Base-by-base conservation (phyloP, 371 early-diverging fungal genomes). In the Mucor indicus region DNA sequence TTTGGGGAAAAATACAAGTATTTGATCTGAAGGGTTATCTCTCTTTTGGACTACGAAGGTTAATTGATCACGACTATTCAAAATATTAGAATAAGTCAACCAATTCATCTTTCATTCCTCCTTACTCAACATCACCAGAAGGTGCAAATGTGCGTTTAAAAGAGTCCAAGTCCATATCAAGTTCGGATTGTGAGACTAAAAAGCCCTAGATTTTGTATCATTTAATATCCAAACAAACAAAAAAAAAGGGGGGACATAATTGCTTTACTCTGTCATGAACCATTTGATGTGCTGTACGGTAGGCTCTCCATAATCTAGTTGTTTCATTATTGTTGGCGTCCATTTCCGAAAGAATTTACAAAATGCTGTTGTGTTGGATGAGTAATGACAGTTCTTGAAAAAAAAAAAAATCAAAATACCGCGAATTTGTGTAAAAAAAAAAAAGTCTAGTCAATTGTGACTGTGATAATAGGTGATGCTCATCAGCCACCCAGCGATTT, bases 1-100 rank as follows among this genome's bases (percentile, higher is more conserved):
- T 35, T 92, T 92, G 15, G 94, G 87, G 77, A 97, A 96, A 63
- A 95, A 93, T 2, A 95, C 89, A 37, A 93, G 79, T 57, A 95
- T 71, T 62, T 93, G 91, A 56, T 92, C 92, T 25, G 83, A 77
- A 13, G 86, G 87, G 60, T 87, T 85, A 58, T 87, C 84, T 55
- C 81, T 83, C 68, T 88, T 87, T 55, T 91, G 85, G 11, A 95
- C 93, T 42, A 92, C 74, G 67, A 94, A 95, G 19, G 88, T 91
- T 67, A 96, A 77, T 11, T 71, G 72, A 37, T 79, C 76, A 27
- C 95, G 92, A 59, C 90, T 90, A 64, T n/a, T 24, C 2, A 20
- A 37, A 36, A 9, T 4, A 33, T 33, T 33, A n/a, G n/a, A 10
- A 24, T 15, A 32, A 38, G 3, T 0, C 9, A 15, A 16, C 7